Evolutionary conservation across 1,139 yeast genomes (phyloP).

Genomic region (Kurtzmaniella quercitrusa): DNA sequence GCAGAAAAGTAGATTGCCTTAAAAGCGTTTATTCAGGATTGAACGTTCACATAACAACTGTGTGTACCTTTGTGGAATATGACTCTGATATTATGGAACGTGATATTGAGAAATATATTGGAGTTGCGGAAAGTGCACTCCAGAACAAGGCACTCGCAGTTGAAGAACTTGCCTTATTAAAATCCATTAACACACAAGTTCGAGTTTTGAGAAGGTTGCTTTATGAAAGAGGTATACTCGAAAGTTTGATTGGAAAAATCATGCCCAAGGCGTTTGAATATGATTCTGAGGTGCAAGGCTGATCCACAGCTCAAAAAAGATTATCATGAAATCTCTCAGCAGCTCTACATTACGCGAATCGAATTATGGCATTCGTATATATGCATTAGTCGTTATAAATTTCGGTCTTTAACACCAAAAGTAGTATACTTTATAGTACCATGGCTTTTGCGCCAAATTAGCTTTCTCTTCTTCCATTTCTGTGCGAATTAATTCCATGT

Average conservation of each 20-base stretch:
- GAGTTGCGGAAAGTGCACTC: not conserved
- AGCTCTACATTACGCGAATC: not conserved
- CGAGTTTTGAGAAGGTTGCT: not conserved
- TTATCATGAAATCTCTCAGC: not conserved
- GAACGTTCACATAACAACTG: constrained; percentile 12
- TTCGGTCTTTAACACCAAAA: constrained; percentile 13
- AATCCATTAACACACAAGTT: not conserved
- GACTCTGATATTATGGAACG: constrained; percentile 10
- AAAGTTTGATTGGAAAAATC: not conserved
- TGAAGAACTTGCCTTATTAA: not conserved
- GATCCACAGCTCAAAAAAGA: not conserved
- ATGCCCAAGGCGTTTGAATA: not conserved
- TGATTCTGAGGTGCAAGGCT: not conserved
- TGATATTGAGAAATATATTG: constrained; percentile 7
- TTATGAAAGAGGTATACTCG: constrained; percentile 1
- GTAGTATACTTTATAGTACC: constrained; percentile 15
- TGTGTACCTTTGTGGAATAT: constrained; percentile 14
- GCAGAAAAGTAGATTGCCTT: not conserved
- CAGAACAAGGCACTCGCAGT: not conserved
- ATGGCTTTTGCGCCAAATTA: constrained; percentile 11
- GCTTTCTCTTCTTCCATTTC: constrained; percentile 17
- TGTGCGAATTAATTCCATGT: constrained; percentile 20
- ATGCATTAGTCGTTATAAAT: not conserved
- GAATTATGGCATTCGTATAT: not conserved
- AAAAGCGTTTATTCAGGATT: constrained; percentile 4